Evolutionary conservation across 352 stramenopile species (phyloP).

Genomic region (Elongisporangium anandrum): DNA sequence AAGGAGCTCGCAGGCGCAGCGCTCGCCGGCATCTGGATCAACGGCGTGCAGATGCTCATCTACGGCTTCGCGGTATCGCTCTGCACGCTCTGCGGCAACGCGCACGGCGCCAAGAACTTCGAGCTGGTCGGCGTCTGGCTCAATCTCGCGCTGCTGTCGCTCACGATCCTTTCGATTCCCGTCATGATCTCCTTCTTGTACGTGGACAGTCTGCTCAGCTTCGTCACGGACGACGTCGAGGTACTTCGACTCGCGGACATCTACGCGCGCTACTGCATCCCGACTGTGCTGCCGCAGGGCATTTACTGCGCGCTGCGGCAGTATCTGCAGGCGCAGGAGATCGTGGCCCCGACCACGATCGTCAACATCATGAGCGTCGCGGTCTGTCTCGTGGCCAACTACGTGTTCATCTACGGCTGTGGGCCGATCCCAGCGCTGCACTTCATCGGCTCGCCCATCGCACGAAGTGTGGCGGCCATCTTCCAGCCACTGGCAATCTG

Average conservation of each 20-base stretch:
- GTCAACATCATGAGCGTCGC: conserved; percentile 63
- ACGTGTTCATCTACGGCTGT: conserved; percentile 75
- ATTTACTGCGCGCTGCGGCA: conserved; percentile 72
- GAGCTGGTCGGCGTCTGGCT: conserved; percentile 76
- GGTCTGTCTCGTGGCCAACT: conserved; percentile 68
- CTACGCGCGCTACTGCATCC: conserved; percentile 54
- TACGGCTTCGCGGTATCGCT: conserved; percentile 75
- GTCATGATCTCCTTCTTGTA: conserved; percentile 84
- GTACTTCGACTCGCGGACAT: conserved; percentile 60
- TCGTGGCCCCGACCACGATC: conserved; percentile 71
- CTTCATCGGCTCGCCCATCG: conserved; percentile 74
- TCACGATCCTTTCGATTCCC: conserved; percentile 59
- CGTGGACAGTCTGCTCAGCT: conserved; percentile 58
- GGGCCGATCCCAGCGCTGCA: conserved; percentile 47
- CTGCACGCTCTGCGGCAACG: conserved; percentile 75
- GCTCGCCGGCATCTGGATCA: conserved; percentile 76
- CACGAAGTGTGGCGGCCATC: conserved; percentile 55
- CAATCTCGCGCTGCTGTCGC: conserved; percentile 66
- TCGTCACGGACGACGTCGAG: conserved; percentile 57
- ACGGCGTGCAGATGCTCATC: conserved; percentile 75
- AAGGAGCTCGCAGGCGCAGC: conserved; percentile 67
- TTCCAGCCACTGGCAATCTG: conserved; percentile 72
- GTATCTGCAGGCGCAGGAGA: conserved; percentile 79
- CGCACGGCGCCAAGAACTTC: conserved; percentile 76
- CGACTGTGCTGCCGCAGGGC: conserved; percentile 62